Evolutionary conservation across 2,329 filamentous ascomycete species (phyloP).

Genomic region (Onygenales sp.): DNA sequence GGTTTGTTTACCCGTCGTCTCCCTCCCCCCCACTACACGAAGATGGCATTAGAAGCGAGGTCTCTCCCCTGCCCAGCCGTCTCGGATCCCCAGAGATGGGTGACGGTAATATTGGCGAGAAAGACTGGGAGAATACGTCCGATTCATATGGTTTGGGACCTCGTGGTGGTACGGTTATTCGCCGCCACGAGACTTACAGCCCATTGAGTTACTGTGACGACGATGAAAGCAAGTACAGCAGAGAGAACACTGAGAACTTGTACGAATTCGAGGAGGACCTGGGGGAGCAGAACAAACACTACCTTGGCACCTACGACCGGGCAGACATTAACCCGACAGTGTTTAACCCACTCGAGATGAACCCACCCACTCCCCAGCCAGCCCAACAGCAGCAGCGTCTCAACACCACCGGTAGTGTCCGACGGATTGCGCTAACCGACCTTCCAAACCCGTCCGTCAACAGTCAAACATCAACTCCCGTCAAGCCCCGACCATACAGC

Average conservation of each 20-base stretch:
- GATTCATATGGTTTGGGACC: background rate
- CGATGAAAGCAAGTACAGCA: constrained; percentile 16
- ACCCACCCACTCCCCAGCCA: constrained; percentile 35
- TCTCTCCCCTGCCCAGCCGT: background rate
- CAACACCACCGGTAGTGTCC: constrained; percentile 16
- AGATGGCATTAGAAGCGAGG: background rate
- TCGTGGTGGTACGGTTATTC: constrained; percentile 22
- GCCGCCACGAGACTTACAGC: constrained; percentile 26
- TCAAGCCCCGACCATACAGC: constrained; percentile 31
- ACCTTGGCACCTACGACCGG: constrained; percentile 23
- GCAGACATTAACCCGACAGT: constrained; percentile 16
- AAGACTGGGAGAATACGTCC: constrained; percentile 3
- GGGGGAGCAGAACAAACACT: constrained; percentile 25
- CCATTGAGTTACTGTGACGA: constrained; percentile 27
- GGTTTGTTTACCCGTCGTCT: constrained; percentile 30
- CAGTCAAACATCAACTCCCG: constrained; percentile 16
- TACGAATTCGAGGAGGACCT: constrained; percentile 25
- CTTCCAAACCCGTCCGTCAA: constrained; percentile 26
- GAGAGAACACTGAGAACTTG: constrained; percentile 10
- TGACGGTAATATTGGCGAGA: constrained; percentile 14
- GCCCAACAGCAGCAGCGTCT: constrained; percentile 14
- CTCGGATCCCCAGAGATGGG: constrained; percentile 4
- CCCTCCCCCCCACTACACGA: constrained; percentile 16
- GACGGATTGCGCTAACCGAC: constrained; percentile 23
- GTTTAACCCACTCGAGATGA: constrained; percentile 37